Evolutionary conservation across 2,329 filamentous ascomycete genomes (phyloP).

Genomic region (Capronia americana): DNA sequence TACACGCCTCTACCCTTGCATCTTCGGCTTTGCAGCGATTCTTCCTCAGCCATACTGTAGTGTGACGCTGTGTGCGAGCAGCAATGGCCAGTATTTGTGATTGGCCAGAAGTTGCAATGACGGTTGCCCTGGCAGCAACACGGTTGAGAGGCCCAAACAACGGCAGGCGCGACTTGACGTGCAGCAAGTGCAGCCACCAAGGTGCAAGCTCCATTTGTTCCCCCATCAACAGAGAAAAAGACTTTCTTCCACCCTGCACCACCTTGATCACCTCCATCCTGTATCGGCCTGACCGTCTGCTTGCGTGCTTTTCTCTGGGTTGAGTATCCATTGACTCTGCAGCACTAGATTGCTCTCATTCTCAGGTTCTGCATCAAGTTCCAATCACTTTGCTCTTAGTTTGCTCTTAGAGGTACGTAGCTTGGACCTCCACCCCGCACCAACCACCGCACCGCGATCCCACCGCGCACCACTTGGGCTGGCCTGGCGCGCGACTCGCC

Average conservation of each 20-base stretch:
- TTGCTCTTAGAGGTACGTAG: conserved; percentile 4
- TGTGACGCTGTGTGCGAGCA: not conserved
- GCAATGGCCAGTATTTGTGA: not conserved
- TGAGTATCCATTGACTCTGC: conserved; percentile 7
- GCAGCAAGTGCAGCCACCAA: conserved; percentile 10
- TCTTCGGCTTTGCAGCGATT: not conserved
- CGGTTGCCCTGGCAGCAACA: conserved; percentile 19
- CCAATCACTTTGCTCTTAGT: not conserved
- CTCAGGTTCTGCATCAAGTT: conserved; percentile 7
- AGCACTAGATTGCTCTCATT: conserved; percentile 11
- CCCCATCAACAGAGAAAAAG: conserved; percentile 12
- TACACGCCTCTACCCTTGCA: not conserved
- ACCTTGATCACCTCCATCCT: conserved; percentile 4
- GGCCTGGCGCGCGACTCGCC: conserved; percentile 4
- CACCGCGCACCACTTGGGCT: not conserved
- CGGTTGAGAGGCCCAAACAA: conserved; percentile 14
- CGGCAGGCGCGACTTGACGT: conserved; percentile 21
- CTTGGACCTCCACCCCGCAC: conserved; percentile 8
- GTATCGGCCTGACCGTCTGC: not conserved
- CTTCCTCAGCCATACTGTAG: not conserved
- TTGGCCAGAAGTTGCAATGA: not conserved
- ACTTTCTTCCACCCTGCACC: not conserved
- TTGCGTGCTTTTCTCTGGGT: not conserved
- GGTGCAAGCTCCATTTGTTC: conserved; percentile 8
- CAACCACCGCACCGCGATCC: conserved; percentile 8